Conservation (phyloP, 1,284 basidiomycete species). For the Tylopilus orsonianus region DNA sequence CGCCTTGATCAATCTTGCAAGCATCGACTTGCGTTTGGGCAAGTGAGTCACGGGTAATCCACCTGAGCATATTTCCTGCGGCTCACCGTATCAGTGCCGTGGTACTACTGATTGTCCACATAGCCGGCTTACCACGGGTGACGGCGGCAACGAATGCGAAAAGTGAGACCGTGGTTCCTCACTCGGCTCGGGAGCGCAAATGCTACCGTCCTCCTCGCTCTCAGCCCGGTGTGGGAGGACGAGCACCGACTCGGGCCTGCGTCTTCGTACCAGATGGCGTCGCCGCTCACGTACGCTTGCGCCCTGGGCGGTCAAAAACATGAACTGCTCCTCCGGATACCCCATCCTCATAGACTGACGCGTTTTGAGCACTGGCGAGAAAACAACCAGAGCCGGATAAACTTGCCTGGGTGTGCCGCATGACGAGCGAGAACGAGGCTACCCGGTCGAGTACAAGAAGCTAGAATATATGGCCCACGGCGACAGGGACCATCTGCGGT, state of each 20-base stretch:
- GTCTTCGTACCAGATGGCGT: slow-evolving; percentile 16
- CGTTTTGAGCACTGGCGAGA: background rate
- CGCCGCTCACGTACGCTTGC: slow-evolving; percentile 21
- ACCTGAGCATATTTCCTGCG: slow-evolving; percentile 7
- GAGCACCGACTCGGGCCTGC: slow-evolving; percentile 5
- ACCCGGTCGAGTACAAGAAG: too few relatives aligned
- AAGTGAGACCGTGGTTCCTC: slow-evolving; percentile 28
- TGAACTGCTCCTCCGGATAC: slow-evolving; percentile 13
- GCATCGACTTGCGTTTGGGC: slow-evolving; percentile 18
- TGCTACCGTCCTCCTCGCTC: background rate
- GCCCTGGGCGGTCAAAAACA: slow-evolving; percentile 20
- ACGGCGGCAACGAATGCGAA: slow-evolving; percentile 16
- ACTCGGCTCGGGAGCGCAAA: slow-evolving; percentile 9
- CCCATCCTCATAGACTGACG: background rate
- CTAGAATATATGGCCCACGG: background rate
- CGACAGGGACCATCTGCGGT: background rate
- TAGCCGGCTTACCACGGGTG: slow-evolving; percentile 19
- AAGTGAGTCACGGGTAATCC: background rate
- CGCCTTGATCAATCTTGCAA: slow-evolving; percentile 16
- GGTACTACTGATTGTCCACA: background rate
- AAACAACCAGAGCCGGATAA: background rate
- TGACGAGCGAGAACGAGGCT: background rate
- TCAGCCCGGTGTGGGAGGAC: slow-evolving; percentile 1
- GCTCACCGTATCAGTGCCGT: background rate
- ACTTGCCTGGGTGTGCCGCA: slow-evolving; percentile 15